Evolutionary conservation across 257 asterid genomes (phyloP), one percentile per base, ranked within the genome.

Genomic region (Linaria vulgaris): DNA sequence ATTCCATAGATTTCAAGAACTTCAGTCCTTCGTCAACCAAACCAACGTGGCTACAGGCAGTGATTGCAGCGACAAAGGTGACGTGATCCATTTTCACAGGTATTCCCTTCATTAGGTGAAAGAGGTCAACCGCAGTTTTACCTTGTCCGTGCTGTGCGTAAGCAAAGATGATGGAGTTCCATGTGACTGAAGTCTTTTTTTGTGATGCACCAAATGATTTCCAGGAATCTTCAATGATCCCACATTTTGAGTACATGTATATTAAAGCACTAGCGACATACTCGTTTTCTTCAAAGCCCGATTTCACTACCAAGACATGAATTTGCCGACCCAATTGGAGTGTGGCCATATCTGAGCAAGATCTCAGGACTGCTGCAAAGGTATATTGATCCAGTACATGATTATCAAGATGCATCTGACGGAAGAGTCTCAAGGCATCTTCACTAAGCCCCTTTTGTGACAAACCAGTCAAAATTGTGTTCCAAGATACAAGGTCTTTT

Each of bases 81-180:
- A 91, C 73, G 31, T 91, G 96, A 69, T 91, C 97, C 38, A 80
- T 70, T 75, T 79, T 82, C 69, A 88, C 88, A 10, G 68, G 45
- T 52, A 76, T 46, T 69, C 76, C 65, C 22, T 21, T 66, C 96
- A 85, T 91, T 55, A 55, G 61, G 60, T 54, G 52, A 77, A 91
- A 91, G 51, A 83, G 79, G 61, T 83, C 84, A 8, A 90, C 86
- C 6, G 88, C 87, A 60, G 76, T 75, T 69, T 78, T 69, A 21
- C 95, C 97, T 67, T 80, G 84, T 68, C 97, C 97, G n/a, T 90
- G 96, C 57, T 90, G 97, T 23, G 95, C 97, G 65, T 83, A 80
- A 0, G 90, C 92, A 46, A 90, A 90, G 66, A 90, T 83, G 45
- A 85, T 78, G 11, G 97, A 77, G 82, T 90, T 90, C 97, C 97